Conservation (phyloP, 176 grass and related monocot species). For the Areca catechu region DNA sequence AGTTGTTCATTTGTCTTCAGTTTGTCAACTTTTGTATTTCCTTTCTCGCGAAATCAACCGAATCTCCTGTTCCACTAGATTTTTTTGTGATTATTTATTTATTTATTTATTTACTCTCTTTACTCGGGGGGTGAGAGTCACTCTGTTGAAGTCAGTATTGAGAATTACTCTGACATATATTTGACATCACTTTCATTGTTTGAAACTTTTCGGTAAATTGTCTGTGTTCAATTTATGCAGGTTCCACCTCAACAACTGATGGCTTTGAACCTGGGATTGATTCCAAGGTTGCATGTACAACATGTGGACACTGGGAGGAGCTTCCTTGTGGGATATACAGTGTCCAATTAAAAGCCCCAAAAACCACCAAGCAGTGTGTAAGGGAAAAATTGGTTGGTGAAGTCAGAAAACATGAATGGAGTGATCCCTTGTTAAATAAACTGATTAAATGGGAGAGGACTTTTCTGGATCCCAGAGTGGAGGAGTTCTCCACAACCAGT, state of each 20-base stretch:
- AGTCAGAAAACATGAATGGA: slow-evolving; percentile 55
- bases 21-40: too few relatives aligned
- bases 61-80: too few relatives aligned
- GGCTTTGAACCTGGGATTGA: slow-evolving; percentile 18
- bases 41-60: too few relatives aligned
- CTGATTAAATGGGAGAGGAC: slow-evolving; percentile 72
- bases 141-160: too few relatives aligned
- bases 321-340: slow-evolving; percentile 80
- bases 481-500: background rate
- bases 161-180: too few relatives aligned
- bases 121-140: too few relatives aligned
- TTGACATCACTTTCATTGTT: too few relatives aligned
- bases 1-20: too few relatives aligned
- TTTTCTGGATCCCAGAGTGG: slow-evolving; percentile 29
- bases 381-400: slow-evolving; percentile 28
- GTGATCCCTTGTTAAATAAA: slow-evolving; percentile 36
- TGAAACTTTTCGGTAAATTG: too few relatives aligned
- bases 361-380: slow-evolving; percentile 4
- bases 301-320: slow-evolving; percentile 57
- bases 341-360: slow-evolving; percentile 33
- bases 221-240: slow-evolving; percentile 10
- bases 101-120: too few relatives aligned
- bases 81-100: too few relatives aligned
- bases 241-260: slow-evolving; percentile 14
- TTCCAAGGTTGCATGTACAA: slow-evolving; percentile 14